Percentiles rank a stretch among this genome's conserved stretches.
These are phyloP conservation scores for Backusella tuberculispora DNA, from an alignment of 192 early-diverging fungal genomes.

Conservation along the genomic window DNA sequence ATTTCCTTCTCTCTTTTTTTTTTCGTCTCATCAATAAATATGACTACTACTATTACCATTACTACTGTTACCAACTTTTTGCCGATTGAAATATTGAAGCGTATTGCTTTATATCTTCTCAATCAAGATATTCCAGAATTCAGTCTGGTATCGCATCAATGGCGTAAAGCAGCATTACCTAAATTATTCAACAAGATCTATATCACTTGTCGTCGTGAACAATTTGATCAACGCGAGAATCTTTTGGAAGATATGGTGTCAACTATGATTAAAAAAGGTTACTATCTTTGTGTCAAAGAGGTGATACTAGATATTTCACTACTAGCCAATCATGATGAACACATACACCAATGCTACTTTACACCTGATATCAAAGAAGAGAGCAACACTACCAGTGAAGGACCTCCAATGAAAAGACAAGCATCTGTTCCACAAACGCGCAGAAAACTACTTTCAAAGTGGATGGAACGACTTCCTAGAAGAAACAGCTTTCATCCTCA, in stretches of 20 bases:
- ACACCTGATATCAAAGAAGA: not conserved
- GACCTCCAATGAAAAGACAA: not conserved
- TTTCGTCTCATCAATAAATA: not conserved
- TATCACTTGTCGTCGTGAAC: not conserved
- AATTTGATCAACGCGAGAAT: not conserved
- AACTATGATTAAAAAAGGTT: not conserved
- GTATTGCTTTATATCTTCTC: not conserved
- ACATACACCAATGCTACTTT: not conserved
- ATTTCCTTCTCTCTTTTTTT: not conserved
- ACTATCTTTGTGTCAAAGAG: not conserved
- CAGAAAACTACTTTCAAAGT: not conserved
- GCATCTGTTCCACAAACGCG: not conserved
- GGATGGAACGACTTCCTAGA: not conserved
- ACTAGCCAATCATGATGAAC: not conserved
- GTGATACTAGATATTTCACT: not conserved
- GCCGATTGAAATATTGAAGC: conserved; percentile 5
- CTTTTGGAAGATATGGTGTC: not conserved
- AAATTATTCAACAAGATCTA: not conserved
- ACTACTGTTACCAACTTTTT: not conserved
- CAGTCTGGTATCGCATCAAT: not conserved
- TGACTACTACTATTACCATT: too few species aligned
- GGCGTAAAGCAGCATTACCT: not conserved
- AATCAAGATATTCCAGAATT: not conserved
- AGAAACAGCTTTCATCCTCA: not conserved
- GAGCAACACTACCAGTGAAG: not conserved